Percentiles rank a stretch among this genome's conserved stretches.
phyloP scores from a whole-genome alignment of 805 yeast species.

The Nakazawaea wickerhamii region DNA sequence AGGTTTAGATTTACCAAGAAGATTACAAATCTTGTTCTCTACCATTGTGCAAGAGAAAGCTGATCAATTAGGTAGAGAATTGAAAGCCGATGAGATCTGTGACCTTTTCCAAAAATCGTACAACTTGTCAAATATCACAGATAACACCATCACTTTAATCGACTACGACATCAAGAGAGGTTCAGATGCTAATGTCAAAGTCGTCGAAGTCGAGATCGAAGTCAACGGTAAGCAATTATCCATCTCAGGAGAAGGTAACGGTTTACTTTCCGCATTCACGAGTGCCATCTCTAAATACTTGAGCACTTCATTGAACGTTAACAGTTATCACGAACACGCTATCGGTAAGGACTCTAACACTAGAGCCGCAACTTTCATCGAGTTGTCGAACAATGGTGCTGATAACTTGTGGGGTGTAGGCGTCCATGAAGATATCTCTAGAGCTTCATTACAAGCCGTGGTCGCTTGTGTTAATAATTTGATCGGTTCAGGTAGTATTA shows the following conservation, averaged over 20 bases:
- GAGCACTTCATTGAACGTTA: slow-evolving; percentile 53
- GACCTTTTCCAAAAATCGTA: slow-evolving; percentile 50
- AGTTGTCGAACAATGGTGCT: slow-evolving; percentile 40
- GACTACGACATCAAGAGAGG: slow-evolving; percentile 35
- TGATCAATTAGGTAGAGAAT: slow-evolving; percentile 62
- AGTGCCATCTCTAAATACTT: slow-evolving; percentile 54
- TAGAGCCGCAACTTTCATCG: slow-evolving; percentile 73
- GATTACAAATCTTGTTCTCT: slow-evolving; percentile 64
- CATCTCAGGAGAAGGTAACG: slow-evolving; percentile 63
- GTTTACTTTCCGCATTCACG: slow-evolving; percentile 71
- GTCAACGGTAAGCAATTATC: slow-evolving; percentile 28
- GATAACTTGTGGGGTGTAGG: slow-evolving; percentile 83
- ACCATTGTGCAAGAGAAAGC: slow-evolving; percentile 59
- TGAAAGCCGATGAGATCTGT: slow-evolving; percentile 61
- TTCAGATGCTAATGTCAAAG: slow-evolving; percentile 32
- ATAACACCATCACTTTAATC: slow-evolving; percentile 29
- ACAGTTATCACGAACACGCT: slow-evolving; percentile 66
- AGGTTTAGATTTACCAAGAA: slow-evolving; percentile 71
- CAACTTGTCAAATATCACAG: slow-evolving; percentile 37
- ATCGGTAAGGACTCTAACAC: slow-evolving; percentile 67
- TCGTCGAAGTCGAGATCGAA: slow-evolving; percentile 35
- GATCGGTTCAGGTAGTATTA: slow-evolving; percentile 16
- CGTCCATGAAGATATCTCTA: slow-evolving; percentile 82
- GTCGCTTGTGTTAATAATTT: slow-evolving; percentile 57
- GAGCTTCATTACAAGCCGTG: slow-evolving; percentile 71